Percentiles rank a stretch among this genome's conserved stretches.
These are phyloP conservation scores for Guyanaporus albipodus DNA, from an alignment of 768 basidiomycete species.

Conservation along the genomic window DNA sequence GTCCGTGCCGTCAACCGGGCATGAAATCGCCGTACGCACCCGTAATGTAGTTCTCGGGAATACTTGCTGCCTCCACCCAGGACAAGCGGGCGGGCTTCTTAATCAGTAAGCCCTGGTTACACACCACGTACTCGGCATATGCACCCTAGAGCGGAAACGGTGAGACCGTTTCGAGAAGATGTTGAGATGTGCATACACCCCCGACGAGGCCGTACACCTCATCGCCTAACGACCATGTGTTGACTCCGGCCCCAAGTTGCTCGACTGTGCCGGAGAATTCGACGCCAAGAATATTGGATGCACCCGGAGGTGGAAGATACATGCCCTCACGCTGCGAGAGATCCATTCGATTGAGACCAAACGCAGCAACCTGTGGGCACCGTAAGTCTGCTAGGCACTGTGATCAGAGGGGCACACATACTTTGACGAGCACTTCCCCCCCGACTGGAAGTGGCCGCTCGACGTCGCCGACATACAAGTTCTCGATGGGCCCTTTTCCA, in stretches of 20 bases:
- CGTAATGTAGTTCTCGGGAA: conserved; percentile 87
- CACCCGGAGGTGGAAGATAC: conserved; percentile 79
- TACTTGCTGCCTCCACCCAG: conserved; percentile 82
- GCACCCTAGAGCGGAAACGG: conserved; percentile 56
- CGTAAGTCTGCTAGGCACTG: conserved; percentile 1
- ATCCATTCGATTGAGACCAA: conserved; percentile 91
- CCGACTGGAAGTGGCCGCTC: conserved; percentile 54
- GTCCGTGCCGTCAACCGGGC: conserved; percentile 4
- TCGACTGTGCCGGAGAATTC: conserved; percentile 76
- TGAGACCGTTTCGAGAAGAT: conserved; percentile 1
- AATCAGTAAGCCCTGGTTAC: conserved; percentile 62
- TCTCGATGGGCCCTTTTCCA: conserved; percentile 69
- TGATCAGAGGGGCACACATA: conserved; percentile 18
- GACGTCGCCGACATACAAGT: conserved; percentile 71
- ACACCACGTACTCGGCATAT: conserved; percentile 82
- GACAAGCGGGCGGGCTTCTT: conserved; percentile 70
- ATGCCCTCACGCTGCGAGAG: conserved; percentile 62
- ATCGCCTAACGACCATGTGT: conserved; percentile 57
- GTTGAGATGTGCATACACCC: conserved; percentile 57
- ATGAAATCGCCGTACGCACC: conserved; percentile 41
- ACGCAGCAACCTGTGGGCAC: conserved; percentile 59
- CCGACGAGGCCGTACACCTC: conserved; percentile 76
- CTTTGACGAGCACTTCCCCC: conserved; percentile 79
- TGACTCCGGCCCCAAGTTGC: conserved; percentile 47
- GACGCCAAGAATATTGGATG: conserved; percentile 74